phyloP scores from a whole-genome alignment of 495 filamentous ascomycete genomes.

The Penicillium soppii region DNA sequence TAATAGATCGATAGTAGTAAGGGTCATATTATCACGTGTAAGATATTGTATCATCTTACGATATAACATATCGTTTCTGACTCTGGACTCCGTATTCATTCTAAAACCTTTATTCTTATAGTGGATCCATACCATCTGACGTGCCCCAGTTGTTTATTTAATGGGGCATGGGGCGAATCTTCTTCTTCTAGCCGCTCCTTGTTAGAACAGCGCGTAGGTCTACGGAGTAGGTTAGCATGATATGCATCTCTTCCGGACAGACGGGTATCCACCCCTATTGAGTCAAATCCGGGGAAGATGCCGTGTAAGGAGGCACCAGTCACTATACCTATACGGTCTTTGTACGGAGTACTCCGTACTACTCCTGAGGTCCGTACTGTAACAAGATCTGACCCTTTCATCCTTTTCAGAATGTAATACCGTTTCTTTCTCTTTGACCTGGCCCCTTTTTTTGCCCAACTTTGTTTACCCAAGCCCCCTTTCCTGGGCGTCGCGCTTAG shows the following conservation, averaged over 20 bases:
- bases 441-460: neutral
- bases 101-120: neutral
- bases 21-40: neutral
- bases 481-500: neutral
- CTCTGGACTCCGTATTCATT: neutral
- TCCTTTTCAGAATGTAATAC: too few relatives aligned
- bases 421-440: too few relatives aligned
- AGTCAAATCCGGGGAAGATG: slow-evolving; percentile 15
- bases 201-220: neutral
- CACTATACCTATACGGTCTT: too few relatives aligned
- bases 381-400: too few relatives aligned
- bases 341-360: neutral
- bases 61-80: neutral
- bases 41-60: neutral
- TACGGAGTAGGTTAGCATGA: neutral
- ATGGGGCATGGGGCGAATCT: slow-evolving; percentile 17
- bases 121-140: slow-evolving; percentile 18
- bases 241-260: neutral
- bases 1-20: too few relatives aligned
- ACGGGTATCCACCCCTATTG: neutral
- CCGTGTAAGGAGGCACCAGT: slow-evolving; percentile 1
- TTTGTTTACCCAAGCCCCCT: neutral
- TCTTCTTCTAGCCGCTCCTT: neutral
- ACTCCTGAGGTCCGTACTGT: too few relatives aligned
- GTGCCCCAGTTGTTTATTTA: slow-evolving; percentile 19